Evolutionary conservation across 164 flowering plant species (phyloP).

Genomic region (Platanus orientalis): DNA sequence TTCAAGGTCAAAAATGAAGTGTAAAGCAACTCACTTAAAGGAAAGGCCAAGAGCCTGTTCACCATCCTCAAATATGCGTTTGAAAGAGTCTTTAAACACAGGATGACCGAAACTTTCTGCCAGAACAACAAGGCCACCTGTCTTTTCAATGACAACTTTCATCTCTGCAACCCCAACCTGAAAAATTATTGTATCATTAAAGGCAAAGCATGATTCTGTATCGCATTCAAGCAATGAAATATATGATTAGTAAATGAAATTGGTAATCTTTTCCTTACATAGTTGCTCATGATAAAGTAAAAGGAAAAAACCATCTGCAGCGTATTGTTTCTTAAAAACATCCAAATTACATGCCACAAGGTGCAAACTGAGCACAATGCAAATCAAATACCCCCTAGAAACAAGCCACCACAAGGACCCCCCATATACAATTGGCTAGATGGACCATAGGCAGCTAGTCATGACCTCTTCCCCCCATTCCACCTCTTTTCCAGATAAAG

Average conservation of each 20-base stretch:
- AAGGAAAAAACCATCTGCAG: not conserved
- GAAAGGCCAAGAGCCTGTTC: conserved; percentile 92
- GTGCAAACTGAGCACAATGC: too few species aligned
- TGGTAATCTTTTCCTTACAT: not conserved
- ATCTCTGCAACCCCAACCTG: conserved; percentile 98
- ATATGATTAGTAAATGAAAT: not conserved
- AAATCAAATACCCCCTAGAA: too few species aligned
- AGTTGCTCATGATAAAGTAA: not conserved
- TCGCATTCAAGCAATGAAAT: not conserved
- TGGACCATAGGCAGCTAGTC: too few species aligned
- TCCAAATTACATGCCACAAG: not conserved
- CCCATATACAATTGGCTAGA: too few species aligned
- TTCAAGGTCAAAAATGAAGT: not conserved
- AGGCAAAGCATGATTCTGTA: not conserved
- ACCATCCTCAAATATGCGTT: conserved; percentile 82
- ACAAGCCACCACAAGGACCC: too few species aligned
- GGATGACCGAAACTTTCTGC: conserved; percentile 98
- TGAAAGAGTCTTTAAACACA: conserved; percentile 90
- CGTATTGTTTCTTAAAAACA: not conserved
- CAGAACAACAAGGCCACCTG: conserved; percentile 93
- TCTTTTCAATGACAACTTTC: conserved; percentile 86
- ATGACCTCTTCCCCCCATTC: too few species aligned
- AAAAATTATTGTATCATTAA: conserved; percentile 5
- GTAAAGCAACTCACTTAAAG: conserved; percentile 65
- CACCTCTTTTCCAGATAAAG: too few species aligned